Evolutionary conservation across 176 grass and related monocot genomes (phyloP).

Genomic region (Alopecurus myosuroides): DNA sequence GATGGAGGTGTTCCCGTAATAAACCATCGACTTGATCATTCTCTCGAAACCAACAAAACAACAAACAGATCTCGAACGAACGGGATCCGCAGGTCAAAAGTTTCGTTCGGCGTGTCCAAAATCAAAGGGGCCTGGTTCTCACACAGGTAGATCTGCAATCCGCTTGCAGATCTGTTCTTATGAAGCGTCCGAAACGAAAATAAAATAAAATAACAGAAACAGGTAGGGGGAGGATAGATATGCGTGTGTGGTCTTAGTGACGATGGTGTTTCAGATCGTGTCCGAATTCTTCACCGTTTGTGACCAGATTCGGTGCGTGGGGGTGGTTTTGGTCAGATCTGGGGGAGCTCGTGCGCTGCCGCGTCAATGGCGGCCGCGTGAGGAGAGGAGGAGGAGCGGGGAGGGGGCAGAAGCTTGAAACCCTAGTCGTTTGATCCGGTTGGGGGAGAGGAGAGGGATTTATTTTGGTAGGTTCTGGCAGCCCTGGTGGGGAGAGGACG

Average conservation of each 20-base stretch:
- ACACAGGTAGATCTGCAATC: constrained; percentile 36
- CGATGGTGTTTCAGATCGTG: constrained; percentile 30
- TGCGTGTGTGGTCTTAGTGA: constrained; percentile 32
- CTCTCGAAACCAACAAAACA: constrained; percentile 44
- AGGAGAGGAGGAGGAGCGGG: background rate
- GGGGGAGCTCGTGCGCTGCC: constrained; percentile 36
- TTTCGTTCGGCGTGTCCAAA: constrained; percentile 40
- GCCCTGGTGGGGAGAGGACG: background rate
- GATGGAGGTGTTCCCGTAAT: constrained; percentile 62
- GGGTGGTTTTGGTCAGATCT: constrained; percentile 28
- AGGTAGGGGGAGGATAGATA: background rate
- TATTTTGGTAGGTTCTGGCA: constrained; percentile 27
- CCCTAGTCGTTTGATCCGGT: constrained; percentile 29
- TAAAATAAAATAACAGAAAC: background rate
- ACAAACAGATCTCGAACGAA: constrained; percentile 29
- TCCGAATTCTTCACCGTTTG: constrained; percentile 36
- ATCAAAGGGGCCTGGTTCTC: constrained; percentile 24
- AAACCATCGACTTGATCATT: constrained; percentile 94
- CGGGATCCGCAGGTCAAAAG: constrained; percentile 29
- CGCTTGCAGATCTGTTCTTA: constrained; percentile 51
- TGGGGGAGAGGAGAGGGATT: background rate
- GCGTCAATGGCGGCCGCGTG: constrained; percentile 40
- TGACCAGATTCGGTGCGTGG: constrained; percentile 19
- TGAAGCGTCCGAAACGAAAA: constrained; percentile 43
- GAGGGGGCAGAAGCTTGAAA: constrained; percentile 5